Evolutionary conservation across 1,284 basidiomycete genomes (phyloP), one percentile per base, ranked within the genome.

Genomic region (Puccinia hordei): DNA sequence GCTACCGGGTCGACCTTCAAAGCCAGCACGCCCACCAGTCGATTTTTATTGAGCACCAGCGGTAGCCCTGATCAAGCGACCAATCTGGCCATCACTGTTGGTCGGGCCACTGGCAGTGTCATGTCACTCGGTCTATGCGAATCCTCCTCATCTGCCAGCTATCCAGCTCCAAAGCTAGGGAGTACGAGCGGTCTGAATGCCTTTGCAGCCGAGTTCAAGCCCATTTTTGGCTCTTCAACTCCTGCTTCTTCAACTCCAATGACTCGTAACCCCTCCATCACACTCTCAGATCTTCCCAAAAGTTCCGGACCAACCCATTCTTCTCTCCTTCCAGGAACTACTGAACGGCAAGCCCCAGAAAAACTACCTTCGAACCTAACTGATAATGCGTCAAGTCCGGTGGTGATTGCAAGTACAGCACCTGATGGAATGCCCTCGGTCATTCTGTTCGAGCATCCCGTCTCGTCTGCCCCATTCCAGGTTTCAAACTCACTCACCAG

Each of bases 191-290:
- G 44, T 46, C 44, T 80, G 30, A 73, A 73, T 65, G 69, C 78
- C 15, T 80, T 73, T 27, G 78, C 78, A 24, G n/a, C 78, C 46
- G 78, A 80, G 72, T 80, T 72, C 49, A 72, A 73, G 61, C 78
- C 78, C 41, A 73, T 17, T 24, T 72, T 73, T 38, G 59, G 22
- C 1, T 73, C 44, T n/a, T 38, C 68, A 33, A 49, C 69, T 38
- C 49, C 69, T n/a, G n/a, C n/a, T n/a, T n/a, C 44, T n/a, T 38
- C 68, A 33, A 49, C 69, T 38, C 49, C 69, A 24, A 27, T 38
- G 15, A 72, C n/a, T 38, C 49, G 8, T 2, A 72, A 51, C 27
- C 51, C 61, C 22, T 63, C 61, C 17, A 41, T 38, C 30, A 38
- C 61, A 38, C 6, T 63, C 22, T 63, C 61, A 38, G 35, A 63